Evolutionary conservation across 495 filamentous ascomycete genomes (phyloP), one percentile per base, ranked within the genome.

Genomic region (Penicillium ucsense): DNA sequence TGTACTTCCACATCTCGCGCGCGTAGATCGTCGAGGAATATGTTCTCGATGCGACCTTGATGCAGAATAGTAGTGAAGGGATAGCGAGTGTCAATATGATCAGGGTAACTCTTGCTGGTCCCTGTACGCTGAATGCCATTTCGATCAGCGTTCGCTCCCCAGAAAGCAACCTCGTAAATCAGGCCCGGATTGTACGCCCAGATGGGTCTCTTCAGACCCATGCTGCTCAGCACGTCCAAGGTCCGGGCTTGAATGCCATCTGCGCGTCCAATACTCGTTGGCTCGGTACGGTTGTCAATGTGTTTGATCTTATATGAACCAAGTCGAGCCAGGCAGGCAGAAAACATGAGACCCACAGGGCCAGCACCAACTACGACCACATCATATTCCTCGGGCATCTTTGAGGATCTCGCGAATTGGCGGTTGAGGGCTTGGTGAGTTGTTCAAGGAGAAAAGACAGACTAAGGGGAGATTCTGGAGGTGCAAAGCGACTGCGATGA

Each of bases 11-110:
- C 58, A 35, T 38, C 46, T 6, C 29, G 35, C 10, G 9, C n/a
- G 7, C 37, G 35, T 12, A 53, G 43, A 39, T 78, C 75, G 31
- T 67, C 70, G 36, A 79, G 68, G 55, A 77, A 79, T 20, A 76
- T 66, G 31, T 68, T 59, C 57, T 79, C 75, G 38, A 79, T 77
- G 31, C 74, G 51, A 6, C 75, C 75, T 49, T 79, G 75, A 49
- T 79, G 75, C 8, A 79, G 51, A 3, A 72, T 54, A n/a, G 75
- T 74, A 8, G 75, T 75, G 49, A 77, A 79, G 0, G 75, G 75
- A 48, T 76, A 77, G 48, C 75, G 60, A 3, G 75, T 72, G 49
- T 77, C 75, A 38, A 78, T 71, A 52, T 72, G 74, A 12, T 64
- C 66, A 8, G 75, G 75, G 55, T 74, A 79, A n/a, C 60, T 68